Base-by-base conservation (phyloP, 1,284 basidiomycete genomes). In the Malassezia pachydermatis region DNA sequence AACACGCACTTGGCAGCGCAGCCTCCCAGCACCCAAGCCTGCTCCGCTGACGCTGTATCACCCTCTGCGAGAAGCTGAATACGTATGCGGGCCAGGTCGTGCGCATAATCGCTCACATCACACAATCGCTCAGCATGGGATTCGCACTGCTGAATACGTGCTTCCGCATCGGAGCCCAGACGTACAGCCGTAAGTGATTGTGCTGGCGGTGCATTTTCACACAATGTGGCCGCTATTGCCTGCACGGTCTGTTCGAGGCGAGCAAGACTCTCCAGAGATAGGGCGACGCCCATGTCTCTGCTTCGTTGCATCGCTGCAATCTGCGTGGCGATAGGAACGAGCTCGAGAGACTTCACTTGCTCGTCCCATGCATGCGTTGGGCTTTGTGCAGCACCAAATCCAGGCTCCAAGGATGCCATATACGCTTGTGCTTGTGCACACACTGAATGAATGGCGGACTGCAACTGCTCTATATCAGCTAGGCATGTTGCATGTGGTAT, bases 181-280 rank as follows among this genome's bases (percentile, higher is more conserved):
- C 50, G 50, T 23, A 52, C 50, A 4, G 24, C 17, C 11, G 50
- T 52, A 28, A 52, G 43, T 9, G 50, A 52, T 30, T 47, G 39
- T 6, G 44, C 23, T 8, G 45, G 34, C 17, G 50, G 50, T 20
- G 50, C 28, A 4, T n/a, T n/a, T 27, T 24, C 44, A 22, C 41
- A 40, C 11, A 39, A 10, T 5, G 10, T 17, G 1, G 7, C 20
- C 5, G 39, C 50, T 4, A 14, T 20, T 5, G 5, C 13, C 17
- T 20, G n/a, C 4, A 52, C 33, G 4, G 41, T 24, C 14, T 11
- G 14, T 22, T 37, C 30, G 16, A 52, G 38, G 5, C 24, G 17
- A 5, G 24, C 22, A 20, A 46, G 28, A 14, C 10, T 30, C 25
- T 43, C 41, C 9, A 20, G 9, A 27, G 49, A 37, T 11, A 40